These are phyloP conservation scores for Kuraishia capsulata DNA, from an alignment of 805 yeast genomes.

Conservation along the genomic window DNA sequence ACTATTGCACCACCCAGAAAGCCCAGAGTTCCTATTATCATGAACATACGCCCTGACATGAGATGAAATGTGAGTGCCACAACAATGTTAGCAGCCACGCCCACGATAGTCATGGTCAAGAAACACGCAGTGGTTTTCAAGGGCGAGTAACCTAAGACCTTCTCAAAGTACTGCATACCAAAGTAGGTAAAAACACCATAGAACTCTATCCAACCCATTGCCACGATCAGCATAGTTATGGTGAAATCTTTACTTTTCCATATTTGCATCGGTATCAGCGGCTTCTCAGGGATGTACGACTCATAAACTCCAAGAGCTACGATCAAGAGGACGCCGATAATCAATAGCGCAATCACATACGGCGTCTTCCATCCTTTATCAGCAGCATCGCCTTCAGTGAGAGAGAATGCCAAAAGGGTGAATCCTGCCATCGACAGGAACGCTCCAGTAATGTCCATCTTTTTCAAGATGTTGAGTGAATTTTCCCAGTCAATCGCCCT, in stretches of 20 bases:
- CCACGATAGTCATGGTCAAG: constrained; percentile 32
- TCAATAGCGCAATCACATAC: constrained; percentile 32
- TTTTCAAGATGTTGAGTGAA: constrained; percentile 8
- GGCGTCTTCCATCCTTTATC: constrained; percentile 35
- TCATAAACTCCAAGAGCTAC: constrained; percentile 27
- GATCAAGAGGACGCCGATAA: constrained; percentile 28
- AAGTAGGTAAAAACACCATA: constrained; percentile 29
- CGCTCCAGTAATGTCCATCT: constrained; percentile 34
- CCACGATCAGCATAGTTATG: constrained; percentile 26
- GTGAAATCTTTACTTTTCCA: constrained; percentile 30
- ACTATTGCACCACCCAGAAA: constrained; percentile 27
- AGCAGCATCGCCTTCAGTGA: constrained; percentile 33
- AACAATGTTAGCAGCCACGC: constrained; percentile 31
- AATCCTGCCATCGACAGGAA: constrained; percentile 29
- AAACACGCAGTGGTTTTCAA: constrained; percentile 34
- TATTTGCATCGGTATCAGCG: constrained; percentile 38
- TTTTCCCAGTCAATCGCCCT: constrained; percentile 15
- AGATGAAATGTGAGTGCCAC: constrained; percentile 37
- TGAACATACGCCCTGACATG: constrained; percentile 31
- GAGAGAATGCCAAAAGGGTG: constrained; percentile 31
- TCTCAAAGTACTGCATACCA: constrained; percentile 32
- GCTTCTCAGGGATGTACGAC: constrained; percentile 24
- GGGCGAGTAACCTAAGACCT: constrained; percentile 25
- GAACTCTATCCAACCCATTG: constrained; percentile 32
- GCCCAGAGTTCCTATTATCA: constrained; percentile 25